Base-by-base conservation (phyloP, 805 yeast species). In the Gaillardinia entomophila region DNA sequence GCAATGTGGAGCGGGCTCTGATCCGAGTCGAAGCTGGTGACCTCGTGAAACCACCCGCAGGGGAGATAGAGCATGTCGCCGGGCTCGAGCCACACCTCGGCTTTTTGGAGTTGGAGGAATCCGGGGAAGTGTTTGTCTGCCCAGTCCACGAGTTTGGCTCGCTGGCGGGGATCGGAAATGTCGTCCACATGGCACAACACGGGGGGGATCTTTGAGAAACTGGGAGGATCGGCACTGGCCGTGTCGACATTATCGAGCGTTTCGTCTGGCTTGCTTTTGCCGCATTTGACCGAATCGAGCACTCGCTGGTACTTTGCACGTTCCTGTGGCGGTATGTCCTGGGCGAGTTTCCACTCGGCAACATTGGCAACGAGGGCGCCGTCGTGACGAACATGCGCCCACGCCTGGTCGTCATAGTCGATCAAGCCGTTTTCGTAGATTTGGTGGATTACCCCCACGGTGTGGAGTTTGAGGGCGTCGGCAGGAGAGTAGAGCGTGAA, bases 11-110 rank as follows among this genome's bases (percentile, higher is more conserved):
- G 31, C 8, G 12, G 3, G 11, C 27, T n/a, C 22, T 48, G 41
- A 5, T 37, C 42, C 7, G 49, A 51, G 3, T 80, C 79, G 50
- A 63, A 79, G 7, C 85, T 78, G 1, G 84, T 72, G 2, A 82
- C 90, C 51, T 82, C 90, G 50, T 82, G 90, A 46, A 82, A 82
- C 89, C 89, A 82, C 3, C 90, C 88, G 1, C 83, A 72, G 1
- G 90, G 90, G 16, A 82, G 50, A 48, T 73, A 82, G 15, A 82
- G 51, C 79, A 79, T 75, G 30, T 81, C 77, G 0, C 87, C 87
- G 0, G 80, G 77, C 18, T 66, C 48, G 17, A 82, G 42, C 48
- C 69, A 60, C 2, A 77, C 76, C 12, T 67, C 60, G 12, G 68
- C 47, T 28, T 65, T 62, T 13, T 60, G 53, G 2, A 75, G 60